Percentiles rank a stretch among this genome's conserved stretches.
These are phyloP conservation scores for Leptographium wingfieldii DNA, from an alignment of 2,329 filamentous ascomycete species.

Conservation along the genomic window DNA sequence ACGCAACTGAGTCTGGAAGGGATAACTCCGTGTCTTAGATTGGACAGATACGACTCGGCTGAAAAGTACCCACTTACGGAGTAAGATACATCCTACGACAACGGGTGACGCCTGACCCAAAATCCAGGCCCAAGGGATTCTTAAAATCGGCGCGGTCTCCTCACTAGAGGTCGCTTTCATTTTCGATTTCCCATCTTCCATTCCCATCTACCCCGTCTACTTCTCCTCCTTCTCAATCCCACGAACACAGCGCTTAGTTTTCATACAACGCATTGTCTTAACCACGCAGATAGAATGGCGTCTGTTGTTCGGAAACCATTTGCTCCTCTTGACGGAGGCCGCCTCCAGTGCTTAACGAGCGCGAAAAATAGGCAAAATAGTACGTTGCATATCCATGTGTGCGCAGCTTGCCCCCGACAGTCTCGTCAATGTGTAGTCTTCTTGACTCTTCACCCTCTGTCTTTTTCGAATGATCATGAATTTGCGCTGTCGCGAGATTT, in stretches of 20 bases:
- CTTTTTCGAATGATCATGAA: background rate
- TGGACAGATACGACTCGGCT: background rate
- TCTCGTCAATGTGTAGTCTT: background rate
- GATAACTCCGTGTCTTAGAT: background rate
- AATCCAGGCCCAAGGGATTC: background rate
- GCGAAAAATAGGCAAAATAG: constrained; percentile 68
- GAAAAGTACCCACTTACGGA: background rate
- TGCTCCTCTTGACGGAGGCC: constrained; percentile 55
- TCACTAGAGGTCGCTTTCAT: background rate
- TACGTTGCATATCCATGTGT: constrained; percentile 26
- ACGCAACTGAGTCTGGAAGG: background rate
- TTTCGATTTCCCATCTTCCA: background rate
- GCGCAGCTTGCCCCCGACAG: background rate
- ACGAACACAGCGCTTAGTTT: background rate
- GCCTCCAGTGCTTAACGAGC: constrained; percentile 60
- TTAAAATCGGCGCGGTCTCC: background rate
- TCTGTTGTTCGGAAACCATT: constrained; percentile 57
- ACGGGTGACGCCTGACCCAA: background rate
- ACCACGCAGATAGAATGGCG: constrained; percentile 30
- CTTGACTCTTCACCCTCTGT: background rate
- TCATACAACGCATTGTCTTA: background rate
- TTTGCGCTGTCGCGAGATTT: background rate
- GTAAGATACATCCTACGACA: background rate
- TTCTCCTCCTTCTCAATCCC: background rate
- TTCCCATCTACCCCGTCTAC: background rate